phyloP scores from a whole-genome alignment of 306 rosid species.

The Malus sylvestris region DNA sequence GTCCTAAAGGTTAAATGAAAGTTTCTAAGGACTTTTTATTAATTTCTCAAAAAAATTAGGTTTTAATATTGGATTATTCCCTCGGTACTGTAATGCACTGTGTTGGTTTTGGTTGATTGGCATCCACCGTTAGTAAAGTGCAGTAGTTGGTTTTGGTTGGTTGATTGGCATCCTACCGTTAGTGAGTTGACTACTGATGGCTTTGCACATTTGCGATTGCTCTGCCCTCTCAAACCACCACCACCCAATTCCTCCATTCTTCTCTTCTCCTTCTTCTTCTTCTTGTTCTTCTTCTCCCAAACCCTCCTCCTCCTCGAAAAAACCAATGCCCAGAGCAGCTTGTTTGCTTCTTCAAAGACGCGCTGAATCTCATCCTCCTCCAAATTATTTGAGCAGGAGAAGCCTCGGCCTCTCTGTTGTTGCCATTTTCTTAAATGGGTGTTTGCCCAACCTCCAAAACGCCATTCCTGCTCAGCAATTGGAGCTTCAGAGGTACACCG shows the following conservation, averaged over 20 bases:
- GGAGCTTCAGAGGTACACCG: constrained; percentile 72
- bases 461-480: constrained; percentile 44
- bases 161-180: not conserved
- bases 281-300: constrained; percentile 2
- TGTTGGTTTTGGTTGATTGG: no score
- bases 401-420: constrained; percentile 33
- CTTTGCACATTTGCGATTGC: constrained; percentile 7
- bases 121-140: no score
- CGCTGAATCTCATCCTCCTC: constrained; percentile 4
- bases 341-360: not conserved
- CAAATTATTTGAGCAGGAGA: constrained; percentile 38
- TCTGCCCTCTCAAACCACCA: constrained; percentile 9
- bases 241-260: not conserved
- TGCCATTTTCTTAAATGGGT: constrained; percentile 30
- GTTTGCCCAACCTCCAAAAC: constrained; percentile 23
- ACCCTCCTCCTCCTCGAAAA: not conserved
- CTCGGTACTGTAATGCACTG: no score
- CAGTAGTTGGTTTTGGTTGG: no score
- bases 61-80: no score
- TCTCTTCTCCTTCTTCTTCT: constrained; percentile 4
- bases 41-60: no score
- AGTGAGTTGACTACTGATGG: not conserved
- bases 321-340: constrained; percentile 14
- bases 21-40: no score
- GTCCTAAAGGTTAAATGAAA: no score